A percentile compares a stretch with the other conserved stretches of the same genome.
phyloP scores from a whole-genome alignment of 225 moss, liverwort and hornwort species.

The Climacium dendroides region DNA sequence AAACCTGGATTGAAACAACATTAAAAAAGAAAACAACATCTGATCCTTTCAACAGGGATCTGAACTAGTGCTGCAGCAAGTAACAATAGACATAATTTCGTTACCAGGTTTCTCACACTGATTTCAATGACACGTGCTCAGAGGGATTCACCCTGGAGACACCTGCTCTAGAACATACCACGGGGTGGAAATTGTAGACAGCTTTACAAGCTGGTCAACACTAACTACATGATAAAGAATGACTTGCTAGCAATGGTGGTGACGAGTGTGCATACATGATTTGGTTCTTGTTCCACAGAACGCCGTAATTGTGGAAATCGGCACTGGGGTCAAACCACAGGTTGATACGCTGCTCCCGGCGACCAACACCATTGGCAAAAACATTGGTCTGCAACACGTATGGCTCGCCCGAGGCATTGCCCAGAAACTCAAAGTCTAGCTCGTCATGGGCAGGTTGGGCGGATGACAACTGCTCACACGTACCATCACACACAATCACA shows the following conservation, averaged over 20 bases:
- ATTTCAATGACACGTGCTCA: background rate
- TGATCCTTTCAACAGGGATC: background rate
- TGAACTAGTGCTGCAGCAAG: background rate
- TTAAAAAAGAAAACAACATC: too few relatives aligned
- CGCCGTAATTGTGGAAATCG: slow-evolving; percentile 45
- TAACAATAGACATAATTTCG: too few relatives aligned
- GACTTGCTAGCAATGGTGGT: background rate
- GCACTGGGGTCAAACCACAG: slow-evolving; percentile 60
- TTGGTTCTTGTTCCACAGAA: slow-evolving; percentile 49
- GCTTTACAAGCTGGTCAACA: background rate
- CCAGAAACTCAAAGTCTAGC: slow-evolving; percentile 58
- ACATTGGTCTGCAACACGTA: slow-evolving; percentile 61
- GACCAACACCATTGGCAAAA: slow-evolving; percentile 49
- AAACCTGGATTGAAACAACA: background rate
- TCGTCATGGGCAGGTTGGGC: slow-evolving; percentile 46
- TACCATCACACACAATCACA: background rate
- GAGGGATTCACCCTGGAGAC: background rate
- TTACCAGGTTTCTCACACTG: background rate
- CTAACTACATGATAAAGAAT: background rate
- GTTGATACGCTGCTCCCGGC: slow-evolving; percentile 42
- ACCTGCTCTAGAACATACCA: background rate
- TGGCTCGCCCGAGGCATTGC: slow-evolving; percentile 34
- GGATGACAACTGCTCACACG: slow-evolving; percentile 29
- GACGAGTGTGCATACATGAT: slow-evolving; percentile 28
- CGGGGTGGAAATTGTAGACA: background rate